Evolutionary conservation across 176 grass and related monocot genomes (phyloP), one percentile per base, ranked within the genome.

Genomic region (Rhynchospora breviuscula): DNA sequence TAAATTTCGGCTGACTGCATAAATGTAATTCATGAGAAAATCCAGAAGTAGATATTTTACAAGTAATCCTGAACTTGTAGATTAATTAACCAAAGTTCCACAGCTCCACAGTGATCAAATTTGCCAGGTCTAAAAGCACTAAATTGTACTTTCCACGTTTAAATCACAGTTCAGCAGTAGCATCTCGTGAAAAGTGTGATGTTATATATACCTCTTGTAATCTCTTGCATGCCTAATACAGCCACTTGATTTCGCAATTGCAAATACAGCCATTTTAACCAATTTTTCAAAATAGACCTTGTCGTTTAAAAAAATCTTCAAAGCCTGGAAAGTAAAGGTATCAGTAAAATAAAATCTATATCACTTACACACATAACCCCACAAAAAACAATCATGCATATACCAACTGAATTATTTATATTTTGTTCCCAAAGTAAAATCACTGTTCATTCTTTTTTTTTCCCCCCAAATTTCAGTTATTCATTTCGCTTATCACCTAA

Each of bases 291-390:
- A 91, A 87, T 59, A 86, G 10, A 26, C 83, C 70, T 91, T 91
- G 47, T 93, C 82, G 76, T 91, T 86, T 70, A 45, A 91, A 85
- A 91, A 95, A 49, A 98, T 79, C 84, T 93, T 94, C 59, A 95
- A 86, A 15, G 88, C 95, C 95, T 98, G 82, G 49, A 85, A 91
- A 40, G 70, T 3, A 25, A 26, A 75, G 46, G 29, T 22, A 84
- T 85, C 22, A 63, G 46, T 26, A 23, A 52, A 75, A 19, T 3
- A 4, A 74, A 13, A 73, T 12, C 19, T 8, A 4, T 62, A 33
- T 13, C 60, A 65, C 54, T 22, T 61, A 40, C 84, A 26, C 44
- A 57, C 7, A 47, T 21, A 54, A 58, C 54, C 79, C 59, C 12
- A 15, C 10, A 3, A 46, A 43, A 1, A 29, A 6, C 33, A n/a